phyloP scores from a whole-genome alignment of 2,329 filamentous ascomycete genomes.

The Nemania diffusa region DNA sequence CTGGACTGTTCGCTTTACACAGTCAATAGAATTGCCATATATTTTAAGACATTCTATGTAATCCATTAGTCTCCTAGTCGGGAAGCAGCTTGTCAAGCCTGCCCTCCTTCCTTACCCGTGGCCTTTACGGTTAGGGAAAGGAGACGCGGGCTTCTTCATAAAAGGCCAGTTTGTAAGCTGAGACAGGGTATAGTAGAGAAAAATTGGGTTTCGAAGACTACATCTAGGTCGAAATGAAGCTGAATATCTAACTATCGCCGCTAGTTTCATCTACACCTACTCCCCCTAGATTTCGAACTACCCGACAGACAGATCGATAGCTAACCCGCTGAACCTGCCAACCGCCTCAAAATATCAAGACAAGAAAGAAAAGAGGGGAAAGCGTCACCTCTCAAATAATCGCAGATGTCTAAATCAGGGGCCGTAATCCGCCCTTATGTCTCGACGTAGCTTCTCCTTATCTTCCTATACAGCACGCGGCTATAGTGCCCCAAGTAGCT shows the following conservation, averaged over 20 bases:
- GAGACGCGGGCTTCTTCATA: too few species aligned
- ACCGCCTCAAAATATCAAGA: background rate
- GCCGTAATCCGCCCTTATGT: background rate
- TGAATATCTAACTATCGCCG: background rate
- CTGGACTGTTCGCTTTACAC: background rate
- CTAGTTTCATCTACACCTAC: background rate
- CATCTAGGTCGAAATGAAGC: too few species aligned
- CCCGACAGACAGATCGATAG: background rate
- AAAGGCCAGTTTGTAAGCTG: too few species aligned
- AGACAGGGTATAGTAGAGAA: too few species aligned
- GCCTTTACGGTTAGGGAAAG: too few species aligned
- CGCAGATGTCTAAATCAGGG: background rate
- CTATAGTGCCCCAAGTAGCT: background rate
- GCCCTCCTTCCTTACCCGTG: too few species aligned
- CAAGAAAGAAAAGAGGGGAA: background rate
- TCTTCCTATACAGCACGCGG: background rate
- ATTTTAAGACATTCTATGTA: background rate
- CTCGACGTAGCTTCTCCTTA: too few species aligned
- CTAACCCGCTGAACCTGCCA: background rate
- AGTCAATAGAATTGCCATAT: too few species aligned
- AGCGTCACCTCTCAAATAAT: too few species aligned
- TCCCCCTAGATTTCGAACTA: background rate
- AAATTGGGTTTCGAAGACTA: too few species aligned
- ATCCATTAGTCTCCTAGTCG: background rate
- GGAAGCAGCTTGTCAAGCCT: background rate